Base-by-base conservation (phyloP, 2,329 filamentous ascomycete genomes). In the Atkinsonella hypoxylon region DNA sequence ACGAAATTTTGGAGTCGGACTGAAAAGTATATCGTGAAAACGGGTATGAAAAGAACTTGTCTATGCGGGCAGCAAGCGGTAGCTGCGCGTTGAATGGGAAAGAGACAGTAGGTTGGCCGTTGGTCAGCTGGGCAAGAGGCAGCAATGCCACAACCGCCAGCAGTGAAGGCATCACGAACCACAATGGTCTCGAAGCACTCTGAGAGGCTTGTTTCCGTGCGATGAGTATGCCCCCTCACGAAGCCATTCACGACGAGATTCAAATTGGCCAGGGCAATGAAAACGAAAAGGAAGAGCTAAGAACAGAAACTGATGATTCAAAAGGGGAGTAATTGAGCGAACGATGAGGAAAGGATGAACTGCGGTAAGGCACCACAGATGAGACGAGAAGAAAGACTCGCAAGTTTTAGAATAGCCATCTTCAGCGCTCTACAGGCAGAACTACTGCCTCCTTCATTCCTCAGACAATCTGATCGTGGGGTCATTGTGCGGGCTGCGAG, bases 11-110 rank as follows among this genome's bases (percentile, higher is more conserved):
- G 9, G 81, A 82, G 41, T 69, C 65, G 15, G 85, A 84, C 13
- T 74, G 72, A 66, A 95, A 95, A 0, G 89, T 95, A 39, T 82
- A 81, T 15, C 74, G 66, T 10, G 86, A 84, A 59, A 95, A 86
- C 31, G 78, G 72, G 61, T 90, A 89, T 10, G 73, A 77, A 65
- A 88, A 93, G 2, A 75, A 72, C 58, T 83, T 62, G 40, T 76
- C 78, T 53, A 86, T 72, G 56, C 85, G 78, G 18, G 87, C 89
- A 49, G 90, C 83, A 3, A 85, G 83, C 32, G 89, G 89, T 1
- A 94, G 76, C 65, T 95, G 89, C 2, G 87, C 82, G 66, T 93
- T 94, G 65, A 95, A 75, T 1, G 89, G 89, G 58, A 90, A 91
- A 45, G 72, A 69, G 45, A 74, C 61, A 22, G 64, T 59, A 11